phyloP scores from a whole-genome alignment of 306 rosid genomes.

The Boehmeria nivea region DNA sequence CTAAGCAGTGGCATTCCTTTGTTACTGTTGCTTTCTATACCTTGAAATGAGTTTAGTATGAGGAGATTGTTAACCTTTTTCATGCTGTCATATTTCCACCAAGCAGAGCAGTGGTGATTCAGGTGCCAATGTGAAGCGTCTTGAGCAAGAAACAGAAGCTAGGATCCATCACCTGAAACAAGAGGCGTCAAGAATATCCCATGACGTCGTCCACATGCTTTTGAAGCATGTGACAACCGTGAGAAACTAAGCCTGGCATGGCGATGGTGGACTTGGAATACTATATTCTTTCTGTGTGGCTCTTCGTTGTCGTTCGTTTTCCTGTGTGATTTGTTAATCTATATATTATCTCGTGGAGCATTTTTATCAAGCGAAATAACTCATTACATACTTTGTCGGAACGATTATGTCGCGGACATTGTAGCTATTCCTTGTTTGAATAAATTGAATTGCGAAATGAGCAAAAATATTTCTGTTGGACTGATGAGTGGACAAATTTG shows the following conservation, averaged over 20 bases:
- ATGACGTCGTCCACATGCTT: conserved; percentile 74
- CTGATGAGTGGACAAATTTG: no score
- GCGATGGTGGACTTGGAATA: conserved; percentile 18
- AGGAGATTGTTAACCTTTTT: neutral
- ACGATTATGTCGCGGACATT: conserved; percentile 14
- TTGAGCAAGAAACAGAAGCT: conserved; percentile 64
- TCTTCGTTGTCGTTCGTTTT: conserved; percentile 22
- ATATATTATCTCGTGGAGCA: conserved; percentile 19
- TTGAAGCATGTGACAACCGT: conserved; percentile 69
- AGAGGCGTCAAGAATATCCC: conserved; percentile 60
- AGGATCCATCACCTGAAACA: conserved; percentile 59
- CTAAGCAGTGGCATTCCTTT: no score
- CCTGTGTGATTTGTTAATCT: conserved; percentile 24
- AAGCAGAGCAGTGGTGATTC: conserved; percentile 89
- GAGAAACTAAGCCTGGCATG: conserved; percentile 45
- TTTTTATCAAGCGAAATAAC: conserved; percentile 19
- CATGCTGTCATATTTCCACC: neutral
- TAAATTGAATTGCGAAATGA: neutral
- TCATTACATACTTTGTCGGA: conserved; percentile 1
- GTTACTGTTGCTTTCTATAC: no score
- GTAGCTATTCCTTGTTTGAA: conserved; percentile 3
- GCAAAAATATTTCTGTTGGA: neutral
- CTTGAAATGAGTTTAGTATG: neutral
- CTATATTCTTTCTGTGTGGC: conserved; percentile 16
- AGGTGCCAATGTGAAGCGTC: conserved; percentile 93